Percentiles rank a stretch among this genome's conserved stretches.
Evolutionary conservation across 352 stramenopile species (phyloP).

Genomic region (Globisporangium splendens): DNA sequence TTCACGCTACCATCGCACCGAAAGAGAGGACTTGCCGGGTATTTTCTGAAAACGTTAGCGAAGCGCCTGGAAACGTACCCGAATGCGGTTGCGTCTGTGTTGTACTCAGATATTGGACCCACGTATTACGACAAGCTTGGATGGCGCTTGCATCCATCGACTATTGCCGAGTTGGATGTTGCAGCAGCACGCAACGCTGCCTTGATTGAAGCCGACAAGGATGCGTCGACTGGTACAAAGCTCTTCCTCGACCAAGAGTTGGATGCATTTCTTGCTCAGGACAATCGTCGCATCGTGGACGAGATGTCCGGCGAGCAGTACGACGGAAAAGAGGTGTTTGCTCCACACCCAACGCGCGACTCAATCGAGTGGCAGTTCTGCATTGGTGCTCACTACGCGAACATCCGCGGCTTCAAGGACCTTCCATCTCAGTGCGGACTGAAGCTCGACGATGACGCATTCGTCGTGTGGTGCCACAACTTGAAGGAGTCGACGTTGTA

Average conservation of each 20-base stretch:
- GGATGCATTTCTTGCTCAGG: slow-evolving; percentile 31
- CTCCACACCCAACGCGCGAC: slow-evolving; percentile 38
- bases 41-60: slow-evolving; percentile 42
- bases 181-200: slow-evolving; percentile 8
- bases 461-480: slow-evolving; percentile 67
- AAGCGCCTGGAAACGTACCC: slow-evolving; percentile 25
- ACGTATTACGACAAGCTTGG: slow-evolving; percentile 61
- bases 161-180: slow-evolving; percentile 31
- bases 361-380: slow-evolving; percentile 70
- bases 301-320: slow-evolving; percentile 28
- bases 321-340: slow-evolving; percentile 35
- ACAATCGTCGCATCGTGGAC: slow-evolving; percentile 31
- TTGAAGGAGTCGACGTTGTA: slow-evolving; percentile 57
- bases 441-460: slow-evolving; percentile 34
- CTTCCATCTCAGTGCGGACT: slow-evolving; percentile 37
- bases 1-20: slow-evolving; percentile 55
- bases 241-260: slow-evolving; percentile 36
- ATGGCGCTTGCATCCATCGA: slow-evolving; percentile 50
- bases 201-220: neutral
- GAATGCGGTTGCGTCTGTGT: slow-evolving; percentile 32
- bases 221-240: neutral
- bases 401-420: slow-evolving; percentile 24
- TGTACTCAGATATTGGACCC: slow-evolving; percentile 70
- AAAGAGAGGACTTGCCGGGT: slow-evolving; percentile 39
- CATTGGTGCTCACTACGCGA: slow-evolving; percentile 50